Conservation (phyloP, 1,284 basidiomycete species). For the Trichosporon sp. region DNA sequence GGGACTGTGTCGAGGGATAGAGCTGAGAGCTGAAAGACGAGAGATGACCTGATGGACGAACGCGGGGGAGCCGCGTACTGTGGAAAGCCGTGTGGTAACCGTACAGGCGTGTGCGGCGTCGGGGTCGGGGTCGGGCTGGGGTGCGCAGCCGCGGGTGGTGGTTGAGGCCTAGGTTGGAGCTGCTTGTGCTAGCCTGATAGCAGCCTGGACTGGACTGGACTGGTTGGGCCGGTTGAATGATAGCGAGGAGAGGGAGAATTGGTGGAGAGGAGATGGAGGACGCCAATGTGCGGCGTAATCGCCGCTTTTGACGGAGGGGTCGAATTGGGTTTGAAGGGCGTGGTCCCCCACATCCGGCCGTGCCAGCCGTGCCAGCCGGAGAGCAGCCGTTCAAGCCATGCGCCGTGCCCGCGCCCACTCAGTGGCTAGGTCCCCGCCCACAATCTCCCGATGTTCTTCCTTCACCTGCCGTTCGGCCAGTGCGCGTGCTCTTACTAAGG, state of each 20-base stretch:
- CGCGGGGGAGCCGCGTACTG: not conserved
- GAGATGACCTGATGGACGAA: not conserved
- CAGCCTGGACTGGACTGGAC: too few relatives aligned
- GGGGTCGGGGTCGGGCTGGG: too few relatives aligned
- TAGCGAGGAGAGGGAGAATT: not conserved
- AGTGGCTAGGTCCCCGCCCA: not conserved
- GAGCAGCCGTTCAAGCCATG: not conserved
- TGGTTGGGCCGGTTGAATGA: not conserved
- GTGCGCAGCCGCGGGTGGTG: not conserved
- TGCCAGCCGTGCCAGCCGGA: not conserved
- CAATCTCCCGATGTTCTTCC: not conserved
- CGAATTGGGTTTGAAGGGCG: not conserved
- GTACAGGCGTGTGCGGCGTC: not conserved
- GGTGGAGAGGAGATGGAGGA: not conserved
- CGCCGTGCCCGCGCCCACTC: not conserved
- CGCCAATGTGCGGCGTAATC: not conserved
- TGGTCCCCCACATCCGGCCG: conserved; percentile 1
- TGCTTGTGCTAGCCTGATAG: too few relatives aligned
- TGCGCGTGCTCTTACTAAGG: too few relatives aligned
- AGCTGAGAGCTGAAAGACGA: too few relatives aligned
- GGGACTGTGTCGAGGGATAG: not conserved
- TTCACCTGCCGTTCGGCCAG: not conserved
- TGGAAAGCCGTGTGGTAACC: not conserved
- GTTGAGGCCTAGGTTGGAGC: not conserved
- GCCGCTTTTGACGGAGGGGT: not conserved